These are phyloP conservation scores for Cordyceps tenuipes DNA, from an alignment of 2,329 filamentous ascomycete species.

Conservation along the genomic window DNA sequence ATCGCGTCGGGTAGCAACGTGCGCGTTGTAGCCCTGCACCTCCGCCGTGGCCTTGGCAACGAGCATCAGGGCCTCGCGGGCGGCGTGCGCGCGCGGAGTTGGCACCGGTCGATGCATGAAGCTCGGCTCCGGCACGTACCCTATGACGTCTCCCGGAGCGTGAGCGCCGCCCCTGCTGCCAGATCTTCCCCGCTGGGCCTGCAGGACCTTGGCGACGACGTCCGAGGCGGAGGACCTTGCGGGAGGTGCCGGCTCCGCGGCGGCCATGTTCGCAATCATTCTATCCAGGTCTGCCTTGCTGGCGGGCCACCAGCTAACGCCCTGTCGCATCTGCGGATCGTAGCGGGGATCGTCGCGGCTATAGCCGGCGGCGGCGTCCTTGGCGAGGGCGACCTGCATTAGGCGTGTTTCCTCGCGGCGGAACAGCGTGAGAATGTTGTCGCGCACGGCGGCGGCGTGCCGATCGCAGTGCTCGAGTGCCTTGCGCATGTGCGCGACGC, in stretches of 20 bases:
- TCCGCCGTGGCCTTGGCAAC: constrained; percentile 16
- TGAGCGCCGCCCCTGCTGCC: not conserved
- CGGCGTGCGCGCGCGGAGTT: constrained; percentile 18
- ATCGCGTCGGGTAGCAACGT: constrained; percentile 13
- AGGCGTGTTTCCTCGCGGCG: constrained; percentile 26
- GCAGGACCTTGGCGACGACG: not conserved
- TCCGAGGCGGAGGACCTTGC: not conserved
- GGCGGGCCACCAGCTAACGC: not conserved
- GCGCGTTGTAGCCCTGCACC: constrained; percentile 19
- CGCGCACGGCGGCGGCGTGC: constrained; percentile 21
- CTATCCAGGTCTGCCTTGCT: constrained; percentile 11
- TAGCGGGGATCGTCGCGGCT: constrained; percentile 1
- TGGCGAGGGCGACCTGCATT: constrained; percentile 8
- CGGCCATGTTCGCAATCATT: constrained; percentile 26
- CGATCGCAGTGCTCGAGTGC: constrained; percentile 17
- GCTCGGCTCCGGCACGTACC: constrained; percentile 15
- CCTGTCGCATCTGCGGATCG: not conserved
- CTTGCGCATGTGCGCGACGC: constrained; percentile 14
- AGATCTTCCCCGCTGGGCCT: not conserved
- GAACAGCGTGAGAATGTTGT: constrained; percentile 23
- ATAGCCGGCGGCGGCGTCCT: not conserved
- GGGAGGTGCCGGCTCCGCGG: constrained; percentile 2
- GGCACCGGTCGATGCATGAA: constrained; percentile 10
- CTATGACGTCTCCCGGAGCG: constrained; percentile 10
- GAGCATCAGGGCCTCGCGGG: constrained; percentile 17